Evolutionary conservation across 768 basidiomycete species (phyloP).

Genomic region (Imleria badia): DNA sequence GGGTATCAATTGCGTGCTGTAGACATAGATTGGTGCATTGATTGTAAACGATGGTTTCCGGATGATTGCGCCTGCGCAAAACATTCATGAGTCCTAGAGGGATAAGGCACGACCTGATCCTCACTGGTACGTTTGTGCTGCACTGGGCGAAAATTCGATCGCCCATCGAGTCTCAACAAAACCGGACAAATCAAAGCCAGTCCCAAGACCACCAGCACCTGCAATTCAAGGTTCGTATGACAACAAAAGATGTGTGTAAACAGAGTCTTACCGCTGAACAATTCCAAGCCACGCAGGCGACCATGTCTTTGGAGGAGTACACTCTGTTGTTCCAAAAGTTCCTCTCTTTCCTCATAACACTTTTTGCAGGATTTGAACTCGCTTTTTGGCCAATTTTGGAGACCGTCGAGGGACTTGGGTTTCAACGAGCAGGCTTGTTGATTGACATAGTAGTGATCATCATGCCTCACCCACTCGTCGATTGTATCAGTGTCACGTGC

Average conservation of each 20-base stretch:
- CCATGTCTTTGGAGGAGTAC: constrained; percentile 37
- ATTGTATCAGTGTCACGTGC: constrained; percentile 32
- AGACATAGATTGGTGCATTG: constrained; percentile 62
- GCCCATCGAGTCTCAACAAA: constrained; percentile 69
- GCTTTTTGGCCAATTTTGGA: constrained; percentile 25
- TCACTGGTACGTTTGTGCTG: constrained; percentile 64
- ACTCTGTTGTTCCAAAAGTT: constrained; percentile 28
- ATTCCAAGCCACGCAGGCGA: constrained; percentile 58
- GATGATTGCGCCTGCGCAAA: constrained; percentile 58
- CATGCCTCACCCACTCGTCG: constrained; percentile 44
- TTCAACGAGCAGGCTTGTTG: constrained; percentile 25
- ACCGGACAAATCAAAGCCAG: constrained; percentile 60
- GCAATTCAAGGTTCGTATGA: not conserved
- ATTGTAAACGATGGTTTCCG: constrained; percentile 58
- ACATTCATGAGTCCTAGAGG: not conserved
- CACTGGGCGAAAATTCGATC: constrained; percentile 61
- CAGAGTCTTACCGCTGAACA: constrained; percentile 58
- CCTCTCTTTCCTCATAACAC: constrained; percentile 39
- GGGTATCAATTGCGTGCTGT: constrained; percentile 52
- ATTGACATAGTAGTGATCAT: constrained; percentile 61
- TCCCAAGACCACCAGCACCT: constrained; percentile 78
- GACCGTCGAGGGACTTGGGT: constrained; percentile 20
- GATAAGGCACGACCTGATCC: constrained; percentile 11
- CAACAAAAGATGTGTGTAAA: not conserved
- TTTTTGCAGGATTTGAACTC: constrained; percentile 38